These are phyloP conservation scores for Podaxis sp. DNA, from an alignment of 768 basidiomycete species.

Conservation along the genomic window DNA sequence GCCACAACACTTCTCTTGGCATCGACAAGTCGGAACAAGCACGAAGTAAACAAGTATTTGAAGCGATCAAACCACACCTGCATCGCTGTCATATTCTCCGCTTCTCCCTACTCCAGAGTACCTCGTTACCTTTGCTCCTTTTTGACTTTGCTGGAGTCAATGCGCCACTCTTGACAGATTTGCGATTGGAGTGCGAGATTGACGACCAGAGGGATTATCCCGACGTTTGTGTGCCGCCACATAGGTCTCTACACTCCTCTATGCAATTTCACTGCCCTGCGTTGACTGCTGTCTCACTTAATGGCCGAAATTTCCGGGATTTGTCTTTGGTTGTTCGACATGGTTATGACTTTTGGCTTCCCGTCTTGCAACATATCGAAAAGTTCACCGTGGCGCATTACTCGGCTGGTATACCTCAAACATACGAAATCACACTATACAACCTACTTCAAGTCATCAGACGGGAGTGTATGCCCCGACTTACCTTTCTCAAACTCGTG, in stretches of 20 bases:
- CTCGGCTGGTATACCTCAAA: not conserved
- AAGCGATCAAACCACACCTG: slow-evolving; percentile 15
- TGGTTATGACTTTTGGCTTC: slow-evolving; percentile 7
- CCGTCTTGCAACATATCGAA: slow-evolving; percentile 10
- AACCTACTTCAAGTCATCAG: slow-evolving; percentile 9
- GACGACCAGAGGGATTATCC: slow-evolving; percentile 13
- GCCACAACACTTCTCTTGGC: slow-evolving; percentile 7
- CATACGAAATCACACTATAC: slow-evolving; percentile 2
- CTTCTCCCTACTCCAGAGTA: slow-evolving; percentile 16
- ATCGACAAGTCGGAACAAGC: not conserved
- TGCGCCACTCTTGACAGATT: slow-evolving; percentile 7
- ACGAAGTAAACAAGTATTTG: slow-evolving; percentile 4
- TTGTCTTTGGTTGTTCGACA: slow-evolving; percentile 2
- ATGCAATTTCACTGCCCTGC: slow-evolving; percentile 2
- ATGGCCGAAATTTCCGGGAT: slow-evolving; percentile 17
- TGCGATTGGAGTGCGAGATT: slow-evolving; percentile 12
- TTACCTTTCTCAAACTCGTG: slow-evolving; percentile 14
- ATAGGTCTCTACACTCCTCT: not conserved
- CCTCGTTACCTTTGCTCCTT: slow-evolving; percentile 16
- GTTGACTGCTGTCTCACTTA: slow-evolving; percentile 14
- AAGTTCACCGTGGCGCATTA: slow-evolving; percentile 13
- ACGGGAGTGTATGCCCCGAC: slow-evolving; percentile 8
- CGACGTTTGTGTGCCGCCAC: not conserved
- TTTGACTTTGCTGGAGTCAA: slow-evolving; percentile 2
- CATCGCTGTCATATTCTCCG: slow-evolving; percentile 16